Base-by-base conservation (phyloP, 495 filamentous ascomycete species). In the Penicillium silybi region DNA sequence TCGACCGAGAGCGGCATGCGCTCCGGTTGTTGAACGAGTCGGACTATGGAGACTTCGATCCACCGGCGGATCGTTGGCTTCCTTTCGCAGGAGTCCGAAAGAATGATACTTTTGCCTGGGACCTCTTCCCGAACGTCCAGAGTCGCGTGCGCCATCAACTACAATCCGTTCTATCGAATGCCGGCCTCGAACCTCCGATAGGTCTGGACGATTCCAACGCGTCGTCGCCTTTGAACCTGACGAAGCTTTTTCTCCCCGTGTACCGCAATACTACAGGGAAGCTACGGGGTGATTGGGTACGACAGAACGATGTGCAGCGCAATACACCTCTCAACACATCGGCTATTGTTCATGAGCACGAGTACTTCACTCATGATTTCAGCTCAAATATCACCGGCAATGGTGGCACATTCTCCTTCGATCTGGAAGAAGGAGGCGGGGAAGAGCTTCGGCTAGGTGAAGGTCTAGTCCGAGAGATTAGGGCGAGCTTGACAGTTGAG, bases 201-300 rank as follows among this genome's bases (percentile, higher is more conserved):
- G 55, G 56, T 37, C 44, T 77, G 56, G 57, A 62, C 56, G 77
- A 72, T 60, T 41, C 62, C 18, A 70, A 76, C 66, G 64, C 53
- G 51, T 65, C 60, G 58, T 73, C 64, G 52, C 64, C 63, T 15
- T 61, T 66, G 60, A 74, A 70, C 61, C 68, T 71, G 41, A 75
- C 59, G 54, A 68, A 61, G 46, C 65, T 73, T 46, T 70, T 60
- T 64, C 63, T 75, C 6, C 75, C 81, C 0, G 64, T 90, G 13
- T 96, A 92, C 76, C 80, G 83, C 59, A 96, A 96, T 70, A 79
- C 86, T 25, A 92, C 90, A 6, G 88, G 91, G 0, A 84, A 83
- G 41, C 74, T 93, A 18, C 74, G 77, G 18, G 91, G 91, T 10
- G 73, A 83, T 52, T 96, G 90, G 89, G 80, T 87, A 47, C 82